Base-by-base conservation (phyloP, 768 basidiomycete species). In the Cyathus striatus region DNA sequence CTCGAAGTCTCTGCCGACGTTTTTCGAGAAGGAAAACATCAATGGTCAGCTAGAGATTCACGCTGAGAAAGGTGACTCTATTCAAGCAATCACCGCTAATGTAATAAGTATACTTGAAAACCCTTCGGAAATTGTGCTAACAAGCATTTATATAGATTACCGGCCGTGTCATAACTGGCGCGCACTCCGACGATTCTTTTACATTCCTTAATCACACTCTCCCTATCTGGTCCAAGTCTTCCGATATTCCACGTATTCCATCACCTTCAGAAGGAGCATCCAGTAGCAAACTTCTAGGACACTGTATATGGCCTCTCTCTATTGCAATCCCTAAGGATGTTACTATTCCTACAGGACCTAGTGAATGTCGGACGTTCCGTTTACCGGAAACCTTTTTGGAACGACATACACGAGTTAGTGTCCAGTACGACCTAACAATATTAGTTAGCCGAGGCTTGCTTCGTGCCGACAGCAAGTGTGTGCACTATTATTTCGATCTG, bases 311-410 rank as follows among this genome's bases (percentile, higher is more conserved):
- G 73, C 68, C 72, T 0, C 54, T 78, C 44, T 73, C 73, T 3
- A 72, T 78, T 27, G 49, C 69, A 6, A 57, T 78, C 34, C 69
- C 73, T 1, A 61, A 65, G 35, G 64, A 65, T 18, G 68, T 72
- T n/a, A 64, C 60, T 39, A 49, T 70, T 36, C 63, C 68, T 9
- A 61, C 64, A 16, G 59, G 58, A 12, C 52, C 64, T 6, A 68
- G 69, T 20, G 68, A 66, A 9, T 51, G 58, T 44, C 61, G 67
- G 24, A 55, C 60, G 13, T 75, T 59, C 54, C 60, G 64, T 34
- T 63, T 76, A 21, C 76, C 76, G 4, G 76, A 78, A 52, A 76
- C 76, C 0, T 76, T 78, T 49, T 54, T 75, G 43, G 76, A 78
- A 52, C 71, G 73, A 2, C 68, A 69, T 40, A 72, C 69, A 6